Conservation (phyloP, 805 yeast genomes). For the Starmerella riodocensis region DNA sequence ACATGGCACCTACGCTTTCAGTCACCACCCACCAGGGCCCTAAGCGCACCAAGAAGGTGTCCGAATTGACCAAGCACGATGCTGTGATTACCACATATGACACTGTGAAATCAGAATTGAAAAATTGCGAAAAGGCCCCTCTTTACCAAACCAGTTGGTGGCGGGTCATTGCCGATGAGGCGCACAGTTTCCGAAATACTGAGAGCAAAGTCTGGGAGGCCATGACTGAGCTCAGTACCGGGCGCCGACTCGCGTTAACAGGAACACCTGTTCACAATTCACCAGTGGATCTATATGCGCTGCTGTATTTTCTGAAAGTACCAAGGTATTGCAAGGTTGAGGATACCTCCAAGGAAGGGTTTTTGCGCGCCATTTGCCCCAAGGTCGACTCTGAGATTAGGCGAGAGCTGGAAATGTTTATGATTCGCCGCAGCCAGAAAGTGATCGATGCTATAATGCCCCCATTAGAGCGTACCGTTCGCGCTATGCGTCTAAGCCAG, state of each 20-base stretch:
- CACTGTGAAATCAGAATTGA: slow-evolving; percentile 24
- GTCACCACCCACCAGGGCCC: slow-evolving; percentile 28
- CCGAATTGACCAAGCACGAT: slow-evolving; percentile 23
- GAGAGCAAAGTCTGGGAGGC: slow-evolving; percentile 37
- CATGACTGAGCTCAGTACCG: slow-evolving; percentile 31
- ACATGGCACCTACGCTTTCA: slow-evolving; percentile 29
- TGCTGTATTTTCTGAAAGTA: slow-evolving; percentile 32
- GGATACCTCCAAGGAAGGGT: not conserved
- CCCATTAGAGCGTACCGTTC: slow-evolving; percentile 1
- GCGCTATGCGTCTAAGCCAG: slow-evolving; percentile 1
- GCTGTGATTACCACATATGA: slow-evolving; percentile 30
- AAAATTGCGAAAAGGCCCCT: slow-evolving; percentile 20
- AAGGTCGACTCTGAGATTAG: too few relatives aligned
- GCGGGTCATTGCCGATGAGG: slow-evolving; percentile 54
- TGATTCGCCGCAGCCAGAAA: slow-evolving; percentile 37
- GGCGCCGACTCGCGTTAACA: slow-evolving; percentile 44
- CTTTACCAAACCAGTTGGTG: slow-evolving; percentile 31
- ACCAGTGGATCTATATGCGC: slow-evolving; percentile 40
- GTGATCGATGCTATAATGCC: slow-evolving; percentile 24
- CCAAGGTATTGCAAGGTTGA: not conserved
- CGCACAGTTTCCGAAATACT: slow-evolving; percentile 46
- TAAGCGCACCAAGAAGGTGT: slow-evolving; percentile 15
- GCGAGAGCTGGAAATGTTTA: slow-evolving; percentile 25
- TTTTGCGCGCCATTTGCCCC: too few relatives aligned
- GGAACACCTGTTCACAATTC: slow-evolving; percentile 56